These are phyloP conservation scores for Leccinum disarticulatum DNA, from an alignment of 768 basidiomycete genomes.

Conservation along the genomic window DNA sequence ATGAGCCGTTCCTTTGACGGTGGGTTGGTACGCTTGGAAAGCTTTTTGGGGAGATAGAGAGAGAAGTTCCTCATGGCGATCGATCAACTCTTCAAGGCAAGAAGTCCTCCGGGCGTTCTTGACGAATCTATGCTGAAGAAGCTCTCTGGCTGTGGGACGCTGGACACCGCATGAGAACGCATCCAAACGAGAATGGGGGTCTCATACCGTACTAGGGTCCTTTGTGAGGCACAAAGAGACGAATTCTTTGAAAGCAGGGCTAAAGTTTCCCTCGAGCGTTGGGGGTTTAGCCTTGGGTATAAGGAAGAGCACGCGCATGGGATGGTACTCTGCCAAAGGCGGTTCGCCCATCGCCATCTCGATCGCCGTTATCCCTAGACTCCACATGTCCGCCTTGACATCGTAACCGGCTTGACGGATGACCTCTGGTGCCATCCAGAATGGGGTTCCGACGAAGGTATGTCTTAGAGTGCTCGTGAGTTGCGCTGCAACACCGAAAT, in stretches of 20 bases:
- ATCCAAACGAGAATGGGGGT: slow-evolving; percentile 20
- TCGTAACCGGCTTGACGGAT: slow-evolving; percentile 97
- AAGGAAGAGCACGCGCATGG: slow-evolving; percentile 96
- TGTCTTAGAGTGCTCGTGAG: slow-evolving; percentile 92
- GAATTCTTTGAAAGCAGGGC: slow-evolving; percentile 89
- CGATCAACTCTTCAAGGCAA: slow-evolving; percentile 83
- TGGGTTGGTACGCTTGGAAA: slow-evolving; percentile 53
- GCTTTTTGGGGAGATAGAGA: slow-evolving; percentile 59
- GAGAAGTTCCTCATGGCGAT: slow-evolving; percentile 80
- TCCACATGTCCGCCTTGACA: slow-evolving; percentile 96
- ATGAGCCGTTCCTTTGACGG: slow-evolving; percentile 53
- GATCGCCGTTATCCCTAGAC: slow-evolving; percentile 95
- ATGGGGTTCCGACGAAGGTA: slow-evolving; percentile 96
- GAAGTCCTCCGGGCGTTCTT: slow-evolving; percentile 78
- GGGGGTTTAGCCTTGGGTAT: slow-evolving; percentile 98
- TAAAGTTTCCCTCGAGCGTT: slow-evolving; percentile 82
- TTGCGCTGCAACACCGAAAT: slow-evolving; percentile 98
- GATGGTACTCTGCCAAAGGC: slow-evolving; percentile 94
- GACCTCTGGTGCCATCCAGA: slow-evolving; percentile 99
- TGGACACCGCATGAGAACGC: slow-evolving; percentile 34
- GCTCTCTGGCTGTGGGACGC: slow-evolving; percentile 89
- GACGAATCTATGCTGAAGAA: slow-evolving; percentile 94
- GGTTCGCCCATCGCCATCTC: slow-evolving; percentile 99
- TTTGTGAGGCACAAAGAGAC: slow-evolving; percentile 89
- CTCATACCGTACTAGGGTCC: slow-evolving; percentile 70